Evolutionary conservation across 495 filamentous ascomycete genomes (phyloP), one percentile per base, ranked within the genome.

Genomic region (Darksidea phi): DNA sequence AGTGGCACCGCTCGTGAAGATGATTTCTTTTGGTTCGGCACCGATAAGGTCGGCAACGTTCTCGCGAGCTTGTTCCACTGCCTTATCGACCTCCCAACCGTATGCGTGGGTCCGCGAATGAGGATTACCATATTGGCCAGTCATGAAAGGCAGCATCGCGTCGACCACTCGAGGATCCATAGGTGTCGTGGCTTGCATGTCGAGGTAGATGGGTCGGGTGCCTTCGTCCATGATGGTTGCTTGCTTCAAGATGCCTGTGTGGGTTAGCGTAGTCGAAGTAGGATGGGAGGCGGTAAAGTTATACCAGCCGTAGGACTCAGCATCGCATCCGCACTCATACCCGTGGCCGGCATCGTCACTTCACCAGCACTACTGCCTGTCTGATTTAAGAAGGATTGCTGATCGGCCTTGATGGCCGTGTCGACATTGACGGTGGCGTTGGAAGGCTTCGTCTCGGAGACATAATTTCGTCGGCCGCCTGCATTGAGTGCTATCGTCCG

Each of bases 131-230:
- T 96, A 97, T 32, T 95, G 83, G 34, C 91, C 91, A 21, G 92
- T 94, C 69, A 88, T 88, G 76, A 85, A 98, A 0, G 94, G 94
- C 20, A 98, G 81, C 94, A 98, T 98, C 47, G 91, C 89, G 70
- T 98, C 94, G 11, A 98, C 80, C 37, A 97, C 94, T 52, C 94
- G 83, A 41, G 94, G 94, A 67, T 98, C 94, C 7, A 90, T 82
- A 10, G 94, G 94, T n/a, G 95, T 97, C 2, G 94, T 98, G 15
- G 94, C 93, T 77, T 99, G 94, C 89, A 95, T 95, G 71, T 98
- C 94, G 38, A 98, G 86, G 69, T 97, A 98, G 67, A 98, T 97
- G 15, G 94, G 94, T 34, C 94, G 83, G 52, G 89, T 85, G 63
- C 95, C 94, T 76, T 96, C 85, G 70, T 96, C 94, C 88, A 97